phyloP scores from a whole-genome alignment of 495 filamentous ascomycete species.

The Durotheca rogersii region DNA sequence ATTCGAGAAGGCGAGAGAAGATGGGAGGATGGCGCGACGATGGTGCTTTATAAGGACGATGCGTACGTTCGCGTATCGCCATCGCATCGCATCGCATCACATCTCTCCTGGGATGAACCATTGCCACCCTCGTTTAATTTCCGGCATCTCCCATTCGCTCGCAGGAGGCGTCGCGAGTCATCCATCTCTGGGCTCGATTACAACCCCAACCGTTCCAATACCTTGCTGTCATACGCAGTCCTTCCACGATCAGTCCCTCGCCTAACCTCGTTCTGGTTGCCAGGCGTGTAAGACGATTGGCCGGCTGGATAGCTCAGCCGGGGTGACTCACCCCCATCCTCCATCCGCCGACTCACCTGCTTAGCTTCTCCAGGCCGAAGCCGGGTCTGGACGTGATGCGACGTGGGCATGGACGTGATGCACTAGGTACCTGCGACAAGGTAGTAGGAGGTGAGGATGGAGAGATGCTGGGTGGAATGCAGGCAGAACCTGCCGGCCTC shows the following conservation, averaged over 20 bases:
- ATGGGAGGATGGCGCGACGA: not conserved
- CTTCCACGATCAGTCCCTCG: conserved; percentile 5
- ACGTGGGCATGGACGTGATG: too few relatives aligned
- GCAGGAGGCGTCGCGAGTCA: conserved; percentile 22
- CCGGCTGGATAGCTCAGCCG: not conserved
- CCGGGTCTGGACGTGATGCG: too few relatives aligned
- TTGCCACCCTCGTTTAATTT: not conserved
- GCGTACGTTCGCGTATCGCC: not conserved
- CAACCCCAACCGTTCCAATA: too few relatives aligned
- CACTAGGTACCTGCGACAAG: too few relatives aligned
- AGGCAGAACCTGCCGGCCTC: too few relatives aligned
- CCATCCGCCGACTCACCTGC: conserved; percentile 7
- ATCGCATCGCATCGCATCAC: not conserved
- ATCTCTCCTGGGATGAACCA: conserved; percentile 14
- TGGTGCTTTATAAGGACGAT: conserved; percentile 19
- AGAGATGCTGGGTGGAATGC: too few relatives aligned
- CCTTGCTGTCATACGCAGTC: not conserved
- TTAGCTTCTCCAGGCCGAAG: too few relatives aligned
- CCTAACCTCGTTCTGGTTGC: not conserved
- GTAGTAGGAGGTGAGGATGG: too few relatives aligned
- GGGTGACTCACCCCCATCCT: conserved; percentile 23
- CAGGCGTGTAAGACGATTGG: conserved; percentile 32
- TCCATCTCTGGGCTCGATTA: too few relatives aligned
- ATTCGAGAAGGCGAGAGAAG: conserved; percentile 18
- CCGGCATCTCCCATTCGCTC: too few relatives aligned